Percentiles rank a stretch among this genome's conserved stretches.
phyloP scores from a whole-genome alignment of 495 filamentous ascomycete genomes.

The Tuber aestivum region DNA sequence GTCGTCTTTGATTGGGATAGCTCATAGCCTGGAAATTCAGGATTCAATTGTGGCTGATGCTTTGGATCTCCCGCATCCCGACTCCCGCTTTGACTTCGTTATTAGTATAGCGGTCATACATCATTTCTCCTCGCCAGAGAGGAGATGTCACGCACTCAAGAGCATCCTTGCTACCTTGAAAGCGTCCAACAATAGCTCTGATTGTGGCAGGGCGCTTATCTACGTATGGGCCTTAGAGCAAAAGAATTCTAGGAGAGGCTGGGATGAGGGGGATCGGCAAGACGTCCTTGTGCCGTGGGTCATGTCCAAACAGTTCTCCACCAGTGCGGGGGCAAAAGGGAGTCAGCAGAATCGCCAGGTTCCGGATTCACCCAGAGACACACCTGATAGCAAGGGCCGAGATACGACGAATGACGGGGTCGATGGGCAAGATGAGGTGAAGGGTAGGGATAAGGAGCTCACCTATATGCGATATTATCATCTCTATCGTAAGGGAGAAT shows the following conservation, averaged over 20 bases:
- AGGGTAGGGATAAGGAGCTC: slow-evolving; percentile 21
- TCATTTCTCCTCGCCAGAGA: slow-evolving; percentile 76
- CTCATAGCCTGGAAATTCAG: slow-evolving; percentile 44
- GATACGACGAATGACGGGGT: slow-evolving; percentile 31
- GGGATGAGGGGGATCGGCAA: slow-evolving; percentile 79
- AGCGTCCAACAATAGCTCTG: slow-evolving; percentile 42
- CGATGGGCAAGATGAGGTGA: slow-evolving; percentile 5
- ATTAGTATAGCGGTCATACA: slow-evolving; percentile 94
- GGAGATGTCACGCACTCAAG: slow-evolving; percentile 67
- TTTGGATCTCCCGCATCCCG: slow-evolving; percentile 62
- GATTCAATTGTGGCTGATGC: slow-evolving; percentile 66
- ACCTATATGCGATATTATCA: slow-evolving; percentile 91
- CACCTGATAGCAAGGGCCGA: slow-evolving; percentile 37
- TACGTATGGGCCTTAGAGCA: slow-evolving; percentile 99
- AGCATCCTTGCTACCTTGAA: slow-evolving; percentile 65
- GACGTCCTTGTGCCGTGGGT: slow-evolving; percentile 98
- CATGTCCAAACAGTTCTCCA: slow-evolving; percentile 45
- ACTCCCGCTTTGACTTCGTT: slow-evolving; percentile 74
- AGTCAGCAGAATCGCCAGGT: slow-evolving; percentile 32
- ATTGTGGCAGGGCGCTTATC: slow-evolving; percentile 63
- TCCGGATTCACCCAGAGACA: slow-evolving; percentile 44
- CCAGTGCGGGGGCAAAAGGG: slow-evolving; percentile 22
- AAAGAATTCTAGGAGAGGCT: slow-evolving; percentile 78
- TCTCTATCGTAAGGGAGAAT: slow-evolving; percentile 77
- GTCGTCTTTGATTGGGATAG: slow-evolving; percentile 67